Evolutionary conservation across 2,329 filamentous ascomycete genomes (phyloP), one percentile per base, ranked within the genome.

Genomic region (Penicillium sumatraense): DNA sequence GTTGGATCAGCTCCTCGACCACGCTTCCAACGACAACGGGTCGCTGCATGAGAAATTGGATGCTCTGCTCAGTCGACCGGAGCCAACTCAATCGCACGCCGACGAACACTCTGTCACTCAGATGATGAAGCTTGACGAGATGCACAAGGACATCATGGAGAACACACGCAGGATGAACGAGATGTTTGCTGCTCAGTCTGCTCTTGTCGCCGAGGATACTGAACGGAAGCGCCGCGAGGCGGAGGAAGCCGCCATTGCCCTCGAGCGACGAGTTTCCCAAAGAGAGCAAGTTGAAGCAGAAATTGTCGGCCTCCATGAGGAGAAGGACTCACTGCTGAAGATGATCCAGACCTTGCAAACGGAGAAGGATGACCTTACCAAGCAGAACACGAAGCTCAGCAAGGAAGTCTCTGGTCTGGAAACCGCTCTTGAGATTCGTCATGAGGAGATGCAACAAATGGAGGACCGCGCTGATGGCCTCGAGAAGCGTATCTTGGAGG

Each of bases 331-430:
- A 9, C 79, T 88, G 7, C 80, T 85, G 49, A 79, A 78, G 18
- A 84, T 83, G 23, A 77, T 91, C 33, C 70, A 74, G 14, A 70
- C 65, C 21, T 65, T 82, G 29, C 74, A 75, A 55, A 61, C 71
- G 20, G 78, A 81, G 58, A 80, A 79, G 58, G 91, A 96, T 56
- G 85, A 86, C 48, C 80, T 98, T 52, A 81, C 83, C 11, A 83
- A 87, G 54, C 90, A 96, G 68, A 96, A 93, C 79, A 86, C 87
- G 42, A 86, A 88, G 53, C 81, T 97, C 24, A 86, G 86, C 9
- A 91, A 91, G 21, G 93, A 99, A 63, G 88, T 99, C 1, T 93
- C 92, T 5, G 90, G 91, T 8, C 83, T 99, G 2, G 91, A 98
- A 71, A 98, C 91, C 8, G 93, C 95, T 1, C 83, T 98, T 26